Evolutionary conservation across 768 basidiomycete species (phyloP).

Genomic region (Plicaturopsis crispa): DNA sequence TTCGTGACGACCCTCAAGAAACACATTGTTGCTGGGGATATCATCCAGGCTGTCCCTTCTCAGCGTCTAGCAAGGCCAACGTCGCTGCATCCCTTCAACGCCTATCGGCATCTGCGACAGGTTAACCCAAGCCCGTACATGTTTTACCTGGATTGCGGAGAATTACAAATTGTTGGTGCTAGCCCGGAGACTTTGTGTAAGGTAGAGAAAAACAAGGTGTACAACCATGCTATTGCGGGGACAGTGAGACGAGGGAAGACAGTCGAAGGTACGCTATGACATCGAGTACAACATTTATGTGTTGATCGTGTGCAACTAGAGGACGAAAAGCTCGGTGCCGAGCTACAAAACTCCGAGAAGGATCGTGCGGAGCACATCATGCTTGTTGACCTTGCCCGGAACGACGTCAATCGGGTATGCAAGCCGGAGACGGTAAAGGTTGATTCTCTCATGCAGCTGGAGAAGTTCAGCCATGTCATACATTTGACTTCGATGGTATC

Average conservation of each 20-base stretch:
- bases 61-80: constrained; percentile 86
- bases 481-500: constrained; percentile 96
- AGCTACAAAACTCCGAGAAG: constrained; percentile 80
- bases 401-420: constrained; percentile 98
- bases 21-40: constrained; percentile 93
- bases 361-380: constrained; percentile 98
- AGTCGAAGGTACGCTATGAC: constrained; percentile 69
- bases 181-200: constrained; percentile 98
- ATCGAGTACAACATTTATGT: too few relatives aligned
- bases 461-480: constrained; percentile 97
- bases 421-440: constrained; percentile 93
- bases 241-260: constrained; percentile 86
- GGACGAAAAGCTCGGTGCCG: constrained; percentile 73
- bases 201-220: constrained; percentile 86
- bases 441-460: constrained; percentile 86
- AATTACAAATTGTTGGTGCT: constrained; percentile 93
- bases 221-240: constrained; percentile 97
- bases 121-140: constrained; percentile 98
- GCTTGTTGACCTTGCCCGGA: constrained; percentile 96
- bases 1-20: constrained; percentile 92
- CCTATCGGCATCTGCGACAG: constrained; percentile 86
- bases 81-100: constrained; percentile 91
- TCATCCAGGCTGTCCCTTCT: constrained; percentile 97
- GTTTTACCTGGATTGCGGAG: constrained; percentile 95
- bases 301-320: constrained; percentile 42